A percentile compares a stretch with the other conserved stretches of the same genome.
Conservation (phyloP, 257 asterid genomes). For the Agastache rugosa region DNA sequence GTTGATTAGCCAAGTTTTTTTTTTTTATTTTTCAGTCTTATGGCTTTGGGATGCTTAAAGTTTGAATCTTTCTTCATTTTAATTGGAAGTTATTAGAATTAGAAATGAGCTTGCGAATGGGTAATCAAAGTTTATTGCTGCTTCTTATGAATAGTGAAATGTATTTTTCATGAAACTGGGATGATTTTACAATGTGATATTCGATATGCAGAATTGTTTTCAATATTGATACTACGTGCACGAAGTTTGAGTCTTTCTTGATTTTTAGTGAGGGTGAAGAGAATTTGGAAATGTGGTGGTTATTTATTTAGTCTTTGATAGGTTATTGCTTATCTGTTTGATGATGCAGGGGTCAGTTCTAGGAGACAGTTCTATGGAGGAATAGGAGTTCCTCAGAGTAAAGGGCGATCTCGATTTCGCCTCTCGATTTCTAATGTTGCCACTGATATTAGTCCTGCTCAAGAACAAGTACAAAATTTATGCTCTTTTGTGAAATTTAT, state of each 20-base stretch:
- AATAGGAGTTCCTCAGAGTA: no score
- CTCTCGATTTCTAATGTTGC: slow-evolving; percentile 74
- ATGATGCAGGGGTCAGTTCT: no score
- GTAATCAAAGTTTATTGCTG: neutral
- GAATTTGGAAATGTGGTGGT: slow-evolving; percentile 9
- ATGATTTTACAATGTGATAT: neutral
- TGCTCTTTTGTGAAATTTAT: neutral
- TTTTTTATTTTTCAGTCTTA: neutral
- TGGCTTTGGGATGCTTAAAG: slow-evolving; percentile 7
- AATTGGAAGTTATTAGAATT: neutral
- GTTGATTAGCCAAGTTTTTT: neutral
- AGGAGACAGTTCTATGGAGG: no score
- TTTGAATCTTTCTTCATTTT: neutral
- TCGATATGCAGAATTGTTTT: neutral
- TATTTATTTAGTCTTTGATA: no score
- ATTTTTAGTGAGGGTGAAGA: neutral
- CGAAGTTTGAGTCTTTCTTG: slow-evolving; percentile 17
- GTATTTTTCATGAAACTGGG: neutral
- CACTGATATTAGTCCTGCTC: slow-evolving; percentile 69
- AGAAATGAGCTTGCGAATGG: slow-evolving; percentile 12
- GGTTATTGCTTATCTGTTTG: no score
- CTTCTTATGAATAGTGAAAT: neutral
- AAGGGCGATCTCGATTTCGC: no score
- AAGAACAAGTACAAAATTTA: slow-evolving; percentile 42
- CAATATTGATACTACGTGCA: neutral